A percentile compares a stretch with the other conserved stretches of the same genome.
Conservation (phyloP, 345 rosid genomes). For the Euclidium syriacum region DNA sequence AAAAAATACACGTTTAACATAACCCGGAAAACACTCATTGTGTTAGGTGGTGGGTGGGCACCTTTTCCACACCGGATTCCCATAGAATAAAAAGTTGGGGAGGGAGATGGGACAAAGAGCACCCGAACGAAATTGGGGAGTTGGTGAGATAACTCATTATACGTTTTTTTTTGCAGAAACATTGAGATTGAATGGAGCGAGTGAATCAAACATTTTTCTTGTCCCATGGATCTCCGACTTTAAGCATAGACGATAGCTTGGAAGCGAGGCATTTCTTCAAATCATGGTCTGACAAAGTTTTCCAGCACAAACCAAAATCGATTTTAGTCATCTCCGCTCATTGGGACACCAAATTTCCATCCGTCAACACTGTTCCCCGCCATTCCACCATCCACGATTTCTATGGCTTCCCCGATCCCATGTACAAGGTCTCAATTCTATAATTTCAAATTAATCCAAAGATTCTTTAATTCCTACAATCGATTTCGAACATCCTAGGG, state of each 20-base stretch:
- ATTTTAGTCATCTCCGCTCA: conserved; percentile 80
- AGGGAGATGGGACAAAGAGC: no score
- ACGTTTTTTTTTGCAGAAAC: no score
- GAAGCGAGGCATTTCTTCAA: conserved; percentile 65
- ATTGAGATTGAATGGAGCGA: conserved; percentile 30
- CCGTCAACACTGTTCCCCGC: conserved; percentile 52
- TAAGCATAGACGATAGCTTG: conserved; percentile 62
- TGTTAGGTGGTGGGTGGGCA: no score
- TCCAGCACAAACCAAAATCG: conserved; percentile 48
- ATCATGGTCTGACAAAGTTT: conserved; percentile 48
- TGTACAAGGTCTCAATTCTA: conserved; percentile 78
- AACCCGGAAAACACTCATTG: no score
- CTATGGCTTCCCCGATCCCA: conserved; percentile 62
- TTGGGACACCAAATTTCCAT: conserved; percentile 72
- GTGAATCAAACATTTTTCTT: conserved; percentile 53
- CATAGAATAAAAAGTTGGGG: no score
- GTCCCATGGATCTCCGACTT: conserved; percentile 81
- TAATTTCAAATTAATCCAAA: no score
- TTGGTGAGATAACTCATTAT: no score
- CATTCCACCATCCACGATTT: conserved; percentile 79
- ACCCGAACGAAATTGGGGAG: no score
- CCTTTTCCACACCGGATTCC: no score
- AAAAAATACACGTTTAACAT: no score
- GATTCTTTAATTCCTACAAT: not conserved
- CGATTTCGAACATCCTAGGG: not conserved